A percentile compares a stretch with the other conserved stretches of the same genome.
phyloP scores from a whole-genome alignment of 2,329 filamentous ascomycete genomes.

The Rutstroemia sydowiana region DNA sequence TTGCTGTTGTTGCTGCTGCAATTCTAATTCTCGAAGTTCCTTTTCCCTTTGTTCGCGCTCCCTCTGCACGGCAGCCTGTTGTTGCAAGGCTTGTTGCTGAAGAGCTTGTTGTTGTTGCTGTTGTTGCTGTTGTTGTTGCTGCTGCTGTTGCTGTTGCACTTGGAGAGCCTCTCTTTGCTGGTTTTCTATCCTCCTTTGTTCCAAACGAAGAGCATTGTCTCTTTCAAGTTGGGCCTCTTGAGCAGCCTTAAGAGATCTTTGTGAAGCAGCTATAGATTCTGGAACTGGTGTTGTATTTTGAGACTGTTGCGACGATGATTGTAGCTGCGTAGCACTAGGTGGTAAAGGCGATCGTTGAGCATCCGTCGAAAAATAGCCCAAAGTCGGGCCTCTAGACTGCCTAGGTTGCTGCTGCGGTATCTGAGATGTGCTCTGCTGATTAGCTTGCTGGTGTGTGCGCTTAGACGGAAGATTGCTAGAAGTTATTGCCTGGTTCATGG shows the following conservation, averaged over 20 bases:
- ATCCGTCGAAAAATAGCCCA: conserved; percentile 25
- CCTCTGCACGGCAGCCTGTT: not conserved
- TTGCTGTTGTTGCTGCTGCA: conserved; percentile 9
- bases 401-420: conserved; percentile 15
- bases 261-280: conserved; percentile 14
- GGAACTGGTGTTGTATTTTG: conserved; percentile 9
- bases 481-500: conserved; percentile 19
- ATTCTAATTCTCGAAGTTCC: conserved; percentile 5
- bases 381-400: conserved; percentile 21
- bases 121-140: no score
- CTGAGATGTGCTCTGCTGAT: conserved; percentile 19
- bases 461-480: conserved; percentile 22
- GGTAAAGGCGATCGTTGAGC: conserved; percentile 21
- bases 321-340: conserved; percentile 5
- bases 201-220: conserved; percentile 23
- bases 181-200: conserved; percentile 18
- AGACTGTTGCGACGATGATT: conserved; percentile 7
- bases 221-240: conserved; percentile 27
- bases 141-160: not conserved
- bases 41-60: conserved; percentile 1
- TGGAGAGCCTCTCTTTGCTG: conserved; percentile 17
- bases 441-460: conserved; percentile 22
- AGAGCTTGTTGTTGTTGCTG: not conserved
- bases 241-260: conserved; percentile 23
- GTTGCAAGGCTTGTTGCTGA: not conserved